Base-by-base conservation (phyloP, 257 asterid species). In the Solanum appendiculatum region DNA sequence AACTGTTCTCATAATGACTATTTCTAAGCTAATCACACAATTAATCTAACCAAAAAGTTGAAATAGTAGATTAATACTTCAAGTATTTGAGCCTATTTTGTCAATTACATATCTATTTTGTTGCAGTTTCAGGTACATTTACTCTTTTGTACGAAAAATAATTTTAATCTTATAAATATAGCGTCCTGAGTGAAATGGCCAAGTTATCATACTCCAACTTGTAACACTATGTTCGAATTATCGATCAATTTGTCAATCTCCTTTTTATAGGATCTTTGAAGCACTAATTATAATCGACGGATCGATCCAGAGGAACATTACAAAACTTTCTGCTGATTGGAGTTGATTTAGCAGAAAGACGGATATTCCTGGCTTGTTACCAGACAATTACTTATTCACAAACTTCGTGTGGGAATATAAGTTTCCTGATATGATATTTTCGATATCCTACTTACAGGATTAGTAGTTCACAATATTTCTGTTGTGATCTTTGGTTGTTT, bases 1-100 rank as follows among this genome's bases (percentile, higher is more conserved):
- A 72, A 88, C 90, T 33, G 77, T 64, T 63, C 70, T 86, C 77
- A 86, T 40, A 74, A 90, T 83, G 73, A 88, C 87, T 84, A 14
- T 86, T 90, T 75, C 89, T 75, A 75, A 75, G 58, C 83, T 7
- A 40, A 75, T 40, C 83, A 75, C 83, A 75, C 83, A 75, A 75
- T 75, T 40, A 23, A n/a, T 75, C 21, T 40, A 75, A 40, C 33
- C 4, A 75, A 40, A 75, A 37, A 36, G 51, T 73, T 37, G 51
- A 5, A 56, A 3, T n/a, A 23, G n/a, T 75, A 75, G 11, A 75
- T 75, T n/a, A n/a, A 7, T 13, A n/a, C 58, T 75, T 20, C 85
- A 80, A 46, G 10, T 46, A 29, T 80, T 46, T 27, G 85, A 80
- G 29, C 9, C 13, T 46, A 36, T 46, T 78, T 78, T 80, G 14